phyloP scores from a whole-genome alignment of 1,284 basidiomycete genomes.

The Marasmius oreades region DNA sequence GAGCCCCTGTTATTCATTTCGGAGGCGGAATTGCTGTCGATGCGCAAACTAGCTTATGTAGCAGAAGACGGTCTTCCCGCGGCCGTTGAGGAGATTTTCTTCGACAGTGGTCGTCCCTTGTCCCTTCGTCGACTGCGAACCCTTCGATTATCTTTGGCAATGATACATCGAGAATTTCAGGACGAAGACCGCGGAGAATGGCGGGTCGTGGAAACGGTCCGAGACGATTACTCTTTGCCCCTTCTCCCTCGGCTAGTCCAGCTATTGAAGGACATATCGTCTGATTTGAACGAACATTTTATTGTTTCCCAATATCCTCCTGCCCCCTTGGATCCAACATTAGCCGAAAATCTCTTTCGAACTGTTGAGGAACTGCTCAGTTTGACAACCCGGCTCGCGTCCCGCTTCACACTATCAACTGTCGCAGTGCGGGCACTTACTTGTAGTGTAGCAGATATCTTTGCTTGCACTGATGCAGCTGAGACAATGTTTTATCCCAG shows the following conservation, averaged over 20 bases:
- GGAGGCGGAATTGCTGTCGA: constrained; percentile 51
- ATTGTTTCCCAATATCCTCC: constrained; percentile 30
- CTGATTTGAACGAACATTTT: constrained; percentile 53
- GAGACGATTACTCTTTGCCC: constrained; percentile 55
- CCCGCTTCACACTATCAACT: constrained; percentile 44
- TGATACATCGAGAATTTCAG: constrained; percentile 49
- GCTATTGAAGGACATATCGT: constrained; percentile 41
- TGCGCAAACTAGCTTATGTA: constrained; percentile 58
- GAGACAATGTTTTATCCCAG: constrained; percentile 38
- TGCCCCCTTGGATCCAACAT: constrained; percentile 30
- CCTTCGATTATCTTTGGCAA: constrained; percentile 57
- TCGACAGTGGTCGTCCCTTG: constrained; percentile 45
- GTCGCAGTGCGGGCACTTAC: constrained; percentile 44
- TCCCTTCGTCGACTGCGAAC: constrained; percentile 48
- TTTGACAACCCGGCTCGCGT: constrained; percentile 45
- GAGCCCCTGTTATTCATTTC: constrained; percentile 57
- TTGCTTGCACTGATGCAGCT: constrained; percentile 50
- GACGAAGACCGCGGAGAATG: constrained; percentile 48
- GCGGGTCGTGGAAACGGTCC: constrained; percentile 50
- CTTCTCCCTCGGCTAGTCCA: constrained; percentile 54
- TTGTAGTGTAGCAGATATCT: constrained; percentile 47
- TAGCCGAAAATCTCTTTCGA: constrained; percentile 51
- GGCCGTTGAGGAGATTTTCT: constrained; percentile 60
- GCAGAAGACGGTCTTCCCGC: constrained; percentile 60
- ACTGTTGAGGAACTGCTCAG: constrained; percentile 49